These are phyloP conservation scores for Rhizopogon sp. DNA, from an alignment of 768 basidiomycete species.

Conservation along the genomic window DNA sequence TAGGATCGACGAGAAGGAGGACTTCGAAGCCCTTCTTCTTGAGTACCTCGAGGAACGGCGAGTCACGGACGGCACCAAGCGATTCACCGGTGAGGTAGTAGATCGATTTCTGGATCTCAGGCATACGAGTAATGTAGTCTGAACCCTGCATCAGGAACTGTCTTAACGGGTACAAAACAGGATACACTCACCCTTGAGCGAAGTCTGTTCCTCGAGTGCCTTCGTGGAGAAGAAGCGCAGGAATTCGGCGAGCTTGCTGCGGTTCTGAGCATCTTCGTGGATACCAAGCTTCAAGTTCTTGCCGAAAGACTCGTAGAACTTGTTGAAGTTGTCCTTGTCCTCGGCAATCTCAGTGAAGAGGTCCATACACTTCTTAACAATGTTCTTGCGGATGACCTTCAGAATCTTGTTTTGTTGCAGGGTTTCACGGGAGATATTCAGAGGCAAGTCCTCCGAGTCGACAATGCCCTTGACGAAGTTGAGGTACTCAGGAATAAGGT, in stretches of 20 bases:
- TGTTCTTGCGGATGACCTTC: slow-evolving; percentile 99
- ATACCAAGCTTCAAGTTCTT: slow-evolving; percentile 99
- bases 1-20: slow-evolving; percentile 95
- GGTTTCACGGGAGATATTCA: slow-evolving; percentile 99
- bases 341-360: slow-evolving; percentile 94
- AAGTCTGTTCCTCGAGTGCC: slow-evolving; percentile 82
- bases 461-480: slow-evolving; percentile 99
- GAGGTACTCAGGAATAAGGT: slow-evolving; percentile 98
- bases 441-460: slow-evolving; percentile 98
- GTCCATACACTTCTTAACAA: slow-evolving; percentile 97
- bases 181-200: slow-evolving; percentile 74
- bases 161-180: not conserved
- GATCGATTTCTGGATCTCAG: slow-evolving; percentile 96
- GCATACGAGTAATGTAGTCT: slow-evolving; percentile 99
- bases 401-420: slow-evolving; percentile 99
- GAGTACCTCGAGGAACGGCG: slow-evolving; percentile 98
- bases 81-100: slow-evolving; percentile 99
- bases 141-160: not conserved
- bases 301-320: slow-evolving; percentile 98
- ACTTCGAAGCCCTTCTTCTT: slow-evolving; percentile 99
- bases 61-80: slow-evolving; percentile 83
- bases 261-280: slow-evolving; percentile 98
- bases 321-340: slow-evolving; percentile 97
- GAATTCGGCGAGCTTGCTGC: slow-evolving; percentile 98
- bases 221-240: slow-evolving; percentile 98